phyloP scores from a whole-genome alignment of 331 rosid species.

The Quercus lobata region DNA sequence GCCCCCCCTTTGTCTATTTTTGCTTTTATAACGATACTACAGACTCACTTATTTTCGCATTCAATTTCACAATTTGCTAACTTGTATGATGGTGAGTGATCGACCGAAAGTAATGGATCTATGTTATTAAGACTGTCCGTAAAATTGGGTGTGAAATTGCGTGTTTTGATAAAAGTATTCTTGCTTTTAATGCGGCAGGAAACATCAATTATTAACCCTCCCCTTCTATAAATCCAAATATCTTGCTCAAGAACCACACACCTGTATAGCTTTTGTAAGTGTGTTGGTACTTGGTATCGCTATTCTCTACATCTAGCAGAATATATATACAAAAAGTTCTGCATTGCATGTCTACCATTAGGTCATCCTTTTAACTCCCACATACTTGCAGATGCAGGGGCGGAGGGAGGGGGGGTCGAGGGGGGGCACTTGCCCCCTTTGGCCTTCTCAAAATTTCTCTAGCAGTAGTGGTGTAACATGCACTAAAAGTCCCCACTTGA shows the following conservation, averaged over 20 bases:
- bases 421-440: no score
- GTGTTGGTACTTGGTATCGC: neutral
- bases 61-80: no score
- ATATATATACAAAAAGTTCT: neutral
- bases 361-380: neutral
- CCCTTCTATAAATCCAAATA: slow-evolving; percentile 3
- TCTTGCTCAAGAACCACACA: slow-evolving; percentile 20
- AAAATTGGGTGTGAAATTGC: no score
- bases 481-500: no score
- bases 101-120: no score
- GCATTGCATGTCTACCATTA: neutral
- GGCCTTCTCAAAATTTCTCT: no score
- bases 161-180: neutral
- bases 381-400: neutral
- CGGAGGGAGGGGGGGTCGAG: no score
- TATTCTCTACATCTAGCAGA: neutral
- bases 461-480: no score
- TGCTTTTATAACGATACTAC: neutral
- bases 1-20: slow-evolving; percentile 16
- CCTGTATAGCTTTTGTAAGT: neutral
- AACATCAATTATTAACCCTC: slow-evolving; percentile 28
- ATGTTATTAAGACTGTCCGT: no score
- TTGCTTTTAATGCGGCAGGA: slow-evolving; percentile 35
- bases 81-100: no score
- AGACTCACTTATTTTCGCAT: no score